A percentile compares a stretch with the other conserved stretches of the same genome.
Evolutionary conservation across 441 rosid genomes (phyloP).

Genomic region (Euphorbia corollata): DNA sequence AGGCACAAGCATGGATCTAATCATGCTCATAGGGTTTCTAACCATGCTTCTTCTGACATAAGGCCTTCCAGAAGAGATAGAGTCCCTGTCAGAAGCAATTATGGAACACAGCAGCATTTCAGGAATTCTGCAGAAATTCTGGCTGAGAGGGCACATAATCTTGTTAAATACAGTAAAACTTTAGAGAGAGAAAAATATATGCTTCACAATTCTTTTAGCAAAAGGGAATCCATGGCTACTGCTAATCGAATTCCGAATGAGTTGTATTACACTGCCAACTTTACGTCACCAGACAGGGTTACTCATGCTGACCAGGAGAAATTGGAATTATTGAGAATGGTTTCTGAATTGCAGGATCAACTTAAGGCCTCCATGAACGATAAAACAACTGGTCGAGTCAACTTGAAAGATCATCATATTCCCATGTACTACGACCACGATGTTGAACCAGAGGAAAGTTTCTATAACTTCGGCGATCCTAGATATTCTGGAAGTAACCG

Average conservation of each 20-base stretch:
- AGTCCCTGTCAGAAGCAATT: slow-evolving; percentile 20
- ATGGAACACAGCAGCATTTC: slow-evolving; percentile 28
- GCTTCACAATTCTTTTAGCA: slow-evolving; percentile 31
- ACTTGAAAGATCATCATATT: slow-evolving; percentile 24
- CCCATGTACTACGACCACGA: slow-evolving; percentile 21
- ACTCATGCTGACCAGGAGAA: slow-evolving; percentile 43
- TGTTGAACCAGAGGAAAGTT: slow-evolving; percentile 21
- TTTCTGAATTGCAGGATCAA: slow-evolving; percentile 55
- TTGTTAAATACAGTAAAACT: slow-evolving; percentile 33
- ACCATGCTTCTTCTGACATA: slow-evolving; percentile 29
- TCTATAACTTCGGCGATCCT: slow-evolving; percentile 14
- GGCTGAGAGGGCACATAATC: slow-evolving; percentile 28
- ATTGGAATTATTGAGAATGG: slow-evolving; percentile 50
- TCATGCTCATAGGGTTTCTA: slow-evolving; percentile 12
- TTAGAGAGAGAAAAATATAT: slow-evolving; percentile 30
- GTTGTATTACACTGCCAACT: slow-evolving; percentile 18
- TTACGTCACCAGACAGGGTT: slow-evolving; percentile 38
- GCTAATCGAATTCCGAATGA: slow-evolving; percentile 36
- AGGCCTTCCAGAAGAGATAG: slow-evolving; percentile 30
- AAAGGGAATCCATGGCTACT: slow-evolving; percentile 32
- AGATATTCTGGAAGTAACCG: slow-evolving; percentile 30
- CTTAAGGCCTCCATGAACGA: slow-evolving; percentile 39
- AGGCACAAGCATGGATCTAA: slow-evolving; percentile 23
- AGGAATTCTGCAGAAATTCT: slow-evolving; percentile 31
- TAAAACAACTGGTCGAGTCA: slow-evolving; percentile 26